Base-by-base conservation (phyloP, 192 early-diverging fungal species). In the Paraglomus brasilianum region DNA sequence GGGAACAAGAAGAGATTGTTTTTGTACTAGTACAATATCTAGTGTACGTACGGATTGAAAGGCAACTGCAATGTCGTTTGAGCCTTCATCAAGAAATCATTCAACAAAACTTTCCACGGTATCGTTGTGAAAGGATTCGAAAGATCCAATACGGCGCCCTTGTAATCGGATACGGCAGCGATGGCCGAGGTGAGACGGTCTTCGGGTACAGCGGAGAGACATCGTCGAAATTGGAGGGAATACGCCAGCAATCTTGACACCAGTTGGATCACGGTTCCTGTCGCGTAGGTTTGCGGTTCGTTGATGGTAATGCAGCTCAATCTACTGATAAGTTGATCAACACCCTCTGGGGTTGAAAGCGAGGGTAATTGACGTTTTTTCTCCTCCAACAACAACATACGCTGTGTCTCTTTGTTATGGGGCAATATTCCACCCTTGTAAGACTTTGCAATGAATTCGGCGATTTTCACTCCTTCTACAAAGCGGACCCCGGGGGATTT, bases 71-170 rank as follows among this genome's bases (percentile, higher is more conserved):
- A 45, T 11, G 38, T 1, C 21, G 13, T 6, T 47, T 63, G 44
- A 38, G 43, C 43, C 1, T 63, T 63, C 21, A 8, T 45, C 22
- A 63, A 47, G 43, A 63, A 63, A 46, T 63, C 40, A 2, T 14
- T 14, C 8, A 5, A 1, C 1, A 63, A n/a, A 11, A 22, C 8
- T 30, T 22, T 63, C 13, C 40, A 63, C 5, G 13, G 9, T 1
- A 63, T 11, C 8, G 61, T 63, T 46, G 61, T 63, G 13, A 63
- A 63, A 63, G 61, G 61, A 15, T 63, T 63, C 8, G 40, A 63
- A 30, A 63, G 61, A 4, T 63, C 61, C 0, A 63, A 17, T 2
- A 46, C 6, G 22, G 44, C 61, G 8, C 21, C 24, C 10, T 39
- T 46, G 17, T 63, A 63, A 63, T 63, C 61, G 10, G 61, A 63